A percentile compares a stretch with the other conserved stretches of the same genome.
Conservation (phyloP, 148 eudicot species). For the Amaranthus palmeri region DNA sequence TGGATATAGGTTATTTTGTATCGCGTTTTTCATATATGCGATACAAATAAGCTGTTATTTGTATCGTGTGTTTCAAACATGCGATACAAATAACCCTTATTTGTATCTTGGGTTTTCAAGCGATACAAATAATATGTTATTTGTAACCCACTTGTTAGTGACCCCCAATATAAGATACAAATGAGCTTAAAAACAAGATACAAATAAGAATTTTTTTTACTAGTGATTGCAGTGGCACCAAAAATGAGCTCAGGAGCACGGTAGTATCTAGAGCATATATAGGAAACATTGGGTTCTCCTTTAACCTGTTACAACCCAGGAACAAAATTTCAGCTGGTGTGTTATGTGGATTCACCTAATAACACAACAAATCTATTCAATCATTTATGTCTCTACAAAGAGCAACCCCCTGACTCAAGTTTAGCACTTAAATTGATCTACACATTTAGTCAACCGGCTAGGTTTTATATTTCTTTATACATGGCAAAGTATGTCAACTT, state of each 20-base stretch:
- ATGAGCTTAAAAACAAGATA: no score
- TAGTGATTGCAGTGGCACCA: slow-evolving; percentile 97
- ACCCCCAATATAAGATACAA: no score
- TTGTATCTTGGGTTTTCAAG: no score
- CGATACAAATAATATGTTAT: no score
- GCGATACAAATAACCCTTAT: no score
- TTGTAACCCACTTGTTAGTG: no score
- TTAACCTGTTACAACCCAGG: slow-evolving; percentile 49
- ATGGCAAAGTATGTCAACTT: not conserved
- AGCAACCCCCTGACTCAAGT: not conserved
- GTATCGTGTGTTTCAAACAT: no score
- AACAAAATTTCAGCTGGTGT: slow-evolving; percentile 59
- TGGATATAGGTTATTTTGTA: no score
- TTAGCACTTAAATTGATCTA: not conserved
- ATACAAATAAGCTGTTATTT: no score
- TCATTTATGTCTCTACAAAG: not conserved
- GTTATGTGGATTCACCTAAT: slow-evolving; percentile 97
- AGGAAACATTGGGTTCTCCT: slow-evolving; percentile 96
- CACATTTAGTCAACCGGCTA: not conserved
- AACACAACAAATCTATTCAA: slow-evolving; percentile 14
- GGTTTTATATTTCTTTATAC: not conserved
- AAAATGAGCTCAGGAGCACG: slow-evolving; percentile 98
- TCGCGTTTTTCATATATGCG: no score
- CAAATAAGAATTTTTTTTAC: no score
- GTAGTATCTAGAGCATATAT: slow-evolving; percentile 92